phyloP scores from a whole-genome alignment of 768 basidiomycete genomes.

The Rossbeevera mucosa region DNA sequence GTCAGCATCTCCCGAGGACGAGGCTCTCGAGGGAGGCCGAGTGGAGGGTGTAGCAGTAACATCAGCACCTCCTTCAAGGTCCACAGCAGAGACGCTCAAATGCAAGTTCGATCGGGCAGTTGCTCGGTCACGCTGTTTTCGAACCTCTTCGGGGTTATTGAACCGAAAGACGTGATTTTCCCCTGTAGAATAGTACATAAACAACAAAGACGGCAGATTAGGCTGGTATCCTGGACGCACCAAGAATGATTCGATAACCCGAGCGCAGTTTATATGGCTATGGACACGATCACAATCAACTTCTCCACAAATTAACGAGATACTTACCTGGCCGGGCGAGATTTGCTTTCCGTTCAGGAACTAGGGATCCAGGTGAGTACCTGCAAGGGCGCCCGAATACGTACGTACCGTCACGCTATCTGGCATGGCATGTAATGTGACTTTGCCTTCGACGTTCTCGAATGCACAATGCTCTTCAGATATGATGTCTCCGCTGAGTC shows the following conservation, averaged over 20 bases:
- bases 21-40: conserved; percentile 75
- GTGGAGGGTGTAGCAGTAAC: conserved; percentile 42
- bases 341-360: conserved; percentile 94
- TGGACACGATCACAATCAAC: conserved; percentile 12
- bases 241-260: conserved; percentile 95
- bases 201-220: background rate
- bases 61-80: conserved; percentile 49
- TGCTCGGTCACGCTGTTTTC: conserved; percentile 82
- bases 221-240: conserved; percentile 36
- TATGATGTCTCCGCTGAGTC: conserved; percentile 89
- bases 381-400: background rate
- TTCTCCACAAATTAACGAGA: background rate
- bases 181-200: conserved; percentile 42
- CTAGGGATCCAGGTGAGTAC: conserved; percentile 36
- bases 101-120: conserved; percentile 67
- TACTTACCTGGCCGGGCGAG: conserved; percentile 63
- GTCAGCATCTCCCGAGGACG: conserved; percentile 60
- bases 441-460: conserved; percentile 80
- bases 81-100: conserved; percentile 59
- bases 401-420: conserved; percentile 76
- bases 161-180: conserved; percentile 98
- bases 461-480: conserved; percentile 90
- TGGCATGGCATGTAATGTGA: conserved; percentile 72
- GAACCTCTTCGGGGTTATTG: conserved; percentile 92
- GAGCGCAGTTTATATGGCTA: conserved; percentile 82